These are phyloP conservation scores for Mucor piriformis DNA, from an alignment of 371 early-diverging fungal species.

Conservation along the genomic window DNA sequence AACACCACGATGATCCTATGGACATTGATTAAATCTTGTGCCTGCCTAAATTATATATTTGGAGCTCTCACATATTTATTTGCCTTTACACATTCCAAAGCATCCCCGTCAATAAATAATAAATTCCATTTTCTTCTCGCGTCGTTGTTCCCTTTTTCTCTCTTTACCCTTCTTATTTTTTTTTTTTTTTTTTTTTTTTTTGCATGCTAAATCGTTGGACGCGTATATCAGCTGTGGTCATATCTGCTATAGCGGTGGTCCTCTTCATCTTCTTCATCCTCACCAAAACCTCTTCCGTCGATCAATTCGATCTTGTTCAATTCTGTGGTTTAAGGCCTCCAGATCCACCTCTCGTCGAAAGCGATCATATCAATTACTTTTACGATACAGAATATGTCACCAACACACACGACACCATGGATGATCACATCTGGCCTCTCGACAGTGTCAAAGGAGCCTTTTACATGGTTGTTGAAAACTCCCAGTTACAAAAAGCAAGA, in stretches of 20 bases:
- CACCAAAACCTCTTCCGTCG: too few species aligned
- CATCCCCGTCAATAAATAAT: not conserved
- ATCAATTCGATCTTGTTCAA: too few species aligned
- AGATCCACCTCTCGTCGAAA: not conserved
- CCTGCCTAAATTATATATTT: not conserved
- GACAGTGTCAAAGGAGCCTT: conserved; percentile 37
- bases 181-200: not conserved
- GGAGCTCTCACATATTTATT: not conserved
- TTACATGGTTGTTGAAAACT: conserved; percentile 43
- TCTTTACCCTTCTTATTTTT: too few species aligned
- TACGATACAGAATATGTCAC: not conserved
- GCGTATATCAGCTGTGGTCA: not conserved
- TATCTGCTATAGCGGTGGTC: too few species aligned
- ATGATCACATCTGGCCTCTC: conserved; percentile 33
- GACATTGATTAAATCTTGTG: conserved; percentile 13
- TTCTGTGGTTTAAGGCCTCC: too few species aligned
- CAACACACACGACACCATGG: not conserved
- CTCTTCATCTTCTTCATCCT: too few species aligned
- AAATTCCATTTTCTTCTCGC: too few species aligned
- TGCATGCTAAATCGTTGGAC: not conserved
- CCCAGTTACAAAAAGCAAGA: conserved; percentile 34
- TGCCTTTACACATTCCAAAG: not conserved
- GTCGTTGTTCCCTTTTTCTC: too few species aligned
- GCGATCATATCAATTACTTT: not conserved
- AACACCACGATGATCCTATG: conserved; percentile 10